Percentiles rank a stretch among this genome's conserved stretches.
These are phyloP conservation scores for Tolypocladium paradoxum DNA, from an alignment of 2,329 filamentous ascomycete genomes.

Conservation along the genomic window DNA sequence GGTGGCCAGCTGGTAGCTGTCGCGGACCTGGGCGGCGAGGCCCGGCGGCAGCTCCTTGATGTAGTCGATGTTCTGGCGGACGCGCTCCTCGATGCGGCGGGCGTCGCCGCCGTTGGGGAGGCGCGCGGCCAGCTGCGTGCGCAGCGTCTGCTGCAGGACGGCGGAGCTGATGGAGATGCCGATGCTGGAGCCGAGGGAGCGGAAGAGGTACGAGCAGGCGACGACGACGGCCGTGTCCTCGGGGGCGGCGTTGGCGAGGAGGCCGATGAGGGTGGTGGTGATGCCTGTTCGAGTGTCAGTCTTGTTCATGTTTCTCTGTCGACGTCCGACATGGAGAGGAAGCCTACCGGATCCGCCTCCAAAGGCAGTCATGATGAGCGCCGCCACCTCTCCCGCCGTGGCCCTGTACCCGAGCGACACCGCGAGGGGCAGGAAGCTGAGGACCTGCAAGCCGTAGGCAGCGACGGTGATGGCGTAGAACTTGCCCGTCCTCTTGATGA, in stretches of 20 bases:
- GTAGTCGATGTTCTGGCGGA: conserved; percentile 60
- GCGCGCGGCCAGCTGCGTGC: conserved; percentile 40
- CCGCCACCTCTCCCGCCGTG: conserved; percentile 35
- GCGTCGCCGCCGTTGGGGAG: conserved; percentile 49
- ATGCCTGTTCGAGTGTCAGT: conserved; percentile 36
- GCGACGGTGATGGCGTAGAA: conserved; percentile 39
- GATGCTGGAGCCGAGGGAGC: conserved; percentile 65
- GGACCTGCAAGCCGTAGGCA: conserved; percentile 41
- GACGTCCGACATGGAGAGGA: not conserved
- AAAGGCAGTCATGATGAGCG: conserved; percentile 38
- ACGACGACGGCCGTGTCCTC: conserved; percentile 65
- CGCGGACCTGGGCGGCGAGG: conserved; percentile 47
- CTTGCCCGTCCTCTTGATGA: conserved; percentile 60
- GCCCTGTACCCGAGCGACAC: conserved; percentile 1
- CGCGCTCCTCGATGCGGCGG: conserved; percentile 54
- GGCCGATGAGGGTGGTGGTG: conserved; percentile 59
- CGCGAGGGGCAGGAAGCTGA: conserved; percentile 33
- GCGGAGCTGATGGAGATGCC: conserved; percentile 63
- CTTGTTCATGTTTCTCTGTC: not conserved
- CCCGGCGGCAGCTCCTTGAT: conserved; percentile 53
- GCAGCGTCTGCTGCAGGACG: conserved; percentile 58
- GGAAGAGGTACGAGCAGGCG: conserved; percentile 73
- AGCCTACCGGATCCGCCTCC: conserved; percentile 26
- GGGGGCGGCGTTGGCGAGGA: conserved; percentile 57
- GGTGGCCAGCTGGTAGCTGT: conserved; percentile 49